phyloP scores from a whole-genome alignment of 2,329 filamentous ascomycete genomes.

The Zalaria sp. region DNA sequence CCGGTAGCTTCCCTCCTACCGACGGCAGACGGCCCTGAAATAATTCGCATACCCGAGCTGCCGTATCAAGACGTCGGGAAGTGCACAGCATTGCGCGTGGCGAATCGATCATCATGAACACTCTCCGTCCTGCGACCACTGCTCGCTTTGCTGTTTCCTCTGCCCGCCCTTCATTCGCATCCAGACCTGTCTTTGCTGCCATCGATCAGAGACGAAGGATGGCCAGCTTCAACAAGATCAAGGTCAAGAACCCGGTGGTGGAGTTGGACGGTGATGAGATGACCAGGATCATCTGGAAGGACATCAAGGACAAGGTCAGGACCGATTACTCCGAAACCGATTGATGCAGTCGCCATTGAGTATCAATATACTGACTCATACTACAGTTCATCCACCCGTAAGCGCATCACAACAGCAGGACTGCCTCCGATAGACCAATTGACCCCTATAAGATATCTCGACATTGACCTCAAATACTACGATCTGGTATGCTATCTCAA shows the following conservation, averaged over 20 bases:
- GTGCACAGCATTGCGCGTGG: too few relatives aligned
- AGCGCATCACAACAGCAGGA: conserved; percentile 8
- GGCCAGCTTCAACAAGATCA: conserved; percentile 62
- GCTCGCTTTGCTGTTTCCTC: conserved; percentile 1
- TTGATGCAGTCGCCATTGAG: conserved; percentile 3
- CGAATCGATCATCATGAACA: not conserved
- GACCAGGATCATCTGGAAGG: conserved; percentile 98
- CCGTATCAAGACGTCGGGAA: too few relatives aligned
- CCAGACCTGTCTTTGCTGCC: conserved; percentile 7
- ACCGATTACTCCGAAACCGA: conserved; percentile 1
- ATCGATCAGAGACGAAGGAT: conserved; percentile 21
- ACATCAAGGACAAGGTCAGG: conserved; percentile 83
- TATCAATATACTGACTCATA: not conserved
- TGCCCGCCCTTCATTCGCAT: conserved; percentile 5
- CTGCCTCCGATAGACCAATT: not conserved
- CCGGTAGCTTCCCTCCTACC: too few relatives aligned
- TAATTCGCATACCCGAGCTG: too few relatives aligned
- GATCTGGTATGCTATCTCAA: conserved; percentile 30
- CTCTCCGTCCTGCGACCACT: conserved; percentile 2
- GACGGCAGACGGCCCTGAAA: too few relatives aligned
- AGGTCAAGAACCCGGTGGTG: conserved; percentile 98
- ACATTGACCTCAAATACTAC: conserved; percentile 73
- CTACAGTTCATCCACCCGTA: conserved; percentile 67
- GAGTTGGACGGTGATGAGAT: conserved; percentile 92
- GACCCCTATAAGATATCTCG: conserved; percentile 49